Conservation (phyloP, 2,329 filamentous ascomycete genomes). For the Ophiostoma fasciatum region DNA sequence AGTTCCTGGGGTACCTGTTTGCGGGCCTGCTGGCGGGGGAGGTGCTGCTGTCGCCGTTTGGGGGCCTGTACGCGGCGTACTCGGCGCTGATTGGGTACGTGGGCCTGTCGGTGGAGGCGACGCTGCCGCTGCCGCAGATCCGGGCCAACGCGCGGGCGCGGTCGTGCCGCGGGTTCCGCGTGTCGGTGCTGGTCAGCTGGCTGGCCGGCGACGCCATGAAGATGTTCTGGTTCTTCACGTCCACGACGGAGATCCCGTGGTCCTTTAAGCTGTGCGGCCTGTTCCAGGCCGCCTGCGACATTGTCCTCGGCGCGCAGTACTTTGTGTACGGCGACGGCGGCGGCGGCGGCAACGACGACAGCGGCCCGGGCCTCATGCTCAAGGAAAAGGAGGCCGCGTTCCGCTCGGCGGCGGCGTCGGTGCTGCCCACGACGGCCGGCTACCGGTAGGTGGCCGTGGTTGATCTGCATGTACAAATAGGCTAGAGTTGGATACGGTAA, state of each 20-base stretch:
- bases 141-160: slow-evolving; percentile 50
- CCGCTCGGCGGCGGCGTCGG: slow-evolving; percentile 3
- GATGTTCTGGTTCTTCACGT: slow-evolving; percentile 73
- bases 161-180: slow-evolving; percentile 63
- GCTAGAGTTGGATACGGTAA: too few relatives aligned
- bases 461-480: not conserved
- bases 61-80: slow-evolving; percentile 47
- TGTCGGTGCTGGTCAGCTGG: slow-evolving; percentile 66
- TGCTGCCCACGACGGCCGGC: slow-evolving; percentile 1
- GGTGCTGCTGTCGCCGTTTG: slow-evolving; percentile 46
- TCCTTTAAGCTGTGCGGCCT: slow-evolving; percentile 72
- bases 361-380: not conserved
- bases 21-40: slow-evolving; percentile 46
- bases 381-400: slow-evolving; percentile 2
- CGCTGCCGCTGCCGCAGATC: slow-evolving; percentile 69
- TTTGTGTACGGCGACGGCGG: slow-evolving; percentile 48
- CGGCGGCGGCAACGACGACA: slow-evolving; percentile 16
- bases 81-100: slow-evolving; percentile 54
- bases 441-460: not conserved
- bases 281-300: slow-evolving; percentile 67
- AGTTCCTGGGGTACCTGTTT: slow-evolving; percentile 56
- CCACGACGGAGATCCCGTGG: slow-evolving; percentile 53
- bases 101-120: slow-evolving; percentile 67
- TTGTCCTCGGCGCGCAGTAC: slow-evolving; percentile 61
- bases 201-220: slow-evolving; percentile 72